Percentiles rank a stretch among this genome's conserved stretches.
These are phyloP conservation scores for Paramecium pentaurelia DNA, from an alignment of 73 alveolate genomes.

Conservation along the genomic window DNA sequence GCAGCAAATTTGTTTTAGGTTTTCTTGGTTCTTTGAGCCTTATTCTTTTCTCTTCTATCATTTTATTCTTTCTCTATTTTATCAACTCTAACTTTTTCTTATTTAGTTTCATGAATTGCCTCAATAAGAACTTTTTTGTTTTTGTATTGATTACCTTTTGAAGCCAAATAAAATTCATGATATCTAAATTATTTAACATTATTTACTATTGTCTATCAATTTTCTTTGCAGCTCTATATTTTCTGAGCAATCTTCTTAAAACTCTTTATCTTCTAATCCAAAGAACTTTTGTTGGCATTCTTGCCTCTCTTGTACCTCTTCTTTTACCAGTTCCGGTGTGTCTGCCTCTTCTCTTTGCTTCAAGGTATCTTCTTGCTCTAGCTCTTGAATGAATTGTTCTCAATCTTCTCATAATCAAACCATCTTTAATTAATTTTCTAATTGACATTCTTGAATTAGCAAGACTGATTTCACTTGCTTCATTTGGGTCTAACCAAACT, in stretches of 20 bases:
- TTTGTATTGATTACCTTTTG: constrained; percentile 98
- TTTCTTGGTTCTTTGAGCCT: constrained; percentile 54
- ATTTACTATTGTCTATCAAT: constrained; percentile 87
- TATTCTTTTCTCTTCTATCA: constrained; percentile 64
- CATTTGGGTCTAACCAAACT: constrained; percentile 98
- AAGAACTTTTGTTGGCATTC: constrained; percentile 97
- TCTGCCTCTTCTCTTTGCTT: constrained; percentile 89
- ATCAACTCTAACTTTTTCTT: constrained; percentile 59
- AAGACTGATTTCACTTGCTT: constrained; percentile 92
- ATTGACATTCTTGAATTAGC: constrained; percentile 92
- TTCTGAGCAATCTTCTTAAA: constrained; percentile 96
- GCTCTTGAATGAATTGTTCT: constrained; percentile 96
- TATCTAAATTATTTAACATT: constrained; percentile 50
- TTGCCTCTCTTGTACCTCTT: constrained; percentile 95
- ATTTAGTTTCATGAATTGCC: constrained; percentile 92
- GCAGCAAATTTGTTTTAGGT: constrained; percentile 21
- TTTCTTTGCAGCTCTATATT: constrained; percentile 95
- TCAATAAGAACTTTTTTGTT: constrained; percentile 95
- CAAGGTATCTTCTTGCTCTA: constrained; percentile 88
- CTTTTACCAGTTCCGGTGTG: constrained; percentile 98
- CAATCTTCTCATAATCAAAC: constrained; percentile 93
- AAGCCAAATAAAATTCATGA: constrained; percentile 92
- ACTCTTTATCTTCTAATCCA: constrained; percentile 99
- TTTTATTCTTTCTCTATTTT: constrained; percentile 54
- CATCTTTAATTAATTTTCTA: constrained; percentile 94